Evolutionary conservation across 2,329 filamentous ascomycete genomes (phyloP), one percentile per base, ranked within the genome.

Genomic region (Pseudogymnoascus sp.): DNA sequence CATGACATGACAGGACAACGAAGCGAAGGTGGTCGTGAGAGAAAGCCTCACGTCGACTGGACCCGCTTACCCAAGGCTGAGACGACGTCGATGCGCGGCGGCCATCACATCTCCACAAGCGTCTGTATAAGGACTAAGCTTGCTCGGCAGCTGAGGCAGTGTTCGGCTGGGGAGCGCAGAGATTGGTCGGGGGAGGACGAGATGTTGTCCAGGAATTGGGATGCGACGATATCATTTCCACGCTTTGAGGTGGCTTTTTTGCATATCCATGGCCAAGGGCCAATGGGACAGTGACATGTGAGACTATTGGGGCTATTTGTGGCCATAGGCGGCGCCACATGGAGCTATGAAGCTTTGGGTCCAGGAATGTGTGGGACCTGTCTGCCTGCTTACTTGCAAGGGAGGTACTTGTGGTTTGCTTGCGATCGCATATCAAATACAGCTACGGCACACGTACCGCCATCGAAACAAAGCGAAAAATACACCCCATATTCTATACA

Each of bases 41-140:
- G 45, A 52, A 52, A 52, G 45, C 45, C 45, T 52, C 45, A 52
- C 45, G n/a, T 19, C 45, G 4, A 55, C 45, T 55, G 45, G 45
- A 5, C n/a, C 45, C n/a, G 26, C n/a, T 31, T 7, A 4, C 45
- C 45, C 45, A 55, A 55, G 45, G 45, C 45, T 55, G 45, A 55
- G 26, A 31, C 45, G 26, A 19, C 26, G n/a, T 55, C 26, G 45
- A 19, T 45, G 41, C 21, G 21, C 41, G 33, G 45, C 45, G 45
- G 45, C 26, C 26, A 33, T 55, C 45, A 55, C 29, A 55, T 55
- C 26, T 55, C 45, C 45, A 55, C 45, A 19, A 8, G n/a, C 19
- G 6, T 55, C 45, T 55, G 2, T 8, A 55, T 55, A 6, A 4
- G 45, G 45, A 33, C 45, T 52, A 55, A 55, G 29, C 26, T 55